Evolutionary conservation across 345 rosid genomes (phyloP).

Genomic region (Salix koriyanagi): DNA sequence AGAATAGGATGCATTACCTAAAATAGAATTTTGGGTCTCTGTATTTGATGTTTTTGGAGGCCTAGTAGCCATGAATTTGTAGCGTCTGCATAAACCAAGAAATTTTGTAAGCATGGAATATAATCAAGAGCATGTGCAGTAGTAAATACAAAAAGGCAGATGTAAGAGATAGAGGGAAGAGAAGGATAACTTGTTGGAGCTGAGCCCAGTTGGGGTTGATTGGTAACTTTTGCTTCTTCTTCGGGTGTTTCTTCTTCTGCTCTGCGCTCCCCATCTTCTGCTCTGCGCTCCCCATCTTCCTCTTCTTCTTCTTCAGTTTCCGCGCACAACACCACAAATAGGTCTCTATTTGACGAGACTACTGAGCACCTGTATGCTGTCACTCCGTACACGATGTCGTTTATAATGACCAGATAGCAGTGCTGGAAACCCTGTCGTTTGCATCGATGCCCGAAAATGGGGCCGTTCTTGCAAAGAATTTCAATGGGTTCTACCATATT

Average conservation of each 20-base stretch:
- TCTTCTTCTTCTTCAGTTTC: background rate
- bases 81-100: conserved; percentile 47
- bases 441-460: no score
- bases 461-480: no score
- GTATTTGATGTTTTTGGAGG: conserved; percentile 19
- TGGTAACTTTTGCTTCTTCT: conserved; percentile 26
- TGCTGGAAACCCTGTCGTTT: no score
- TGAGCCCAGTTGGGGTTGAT: conserved; percentile 83
- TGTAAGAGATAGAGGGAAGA: conserved; percentile 1
- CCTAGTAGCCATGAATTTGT: conserved; percentile 33
- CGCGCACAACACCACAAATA: background rate
- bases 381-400: no score
- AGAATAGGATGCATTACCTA: conserved; percentile 37
- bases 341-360: background rate
- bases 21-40: conserved; percentile 38
- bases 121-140: no score
- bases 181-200: conserved; percentile 56
- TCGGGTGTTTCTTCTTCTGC: conserved; percentile 37
- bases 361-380: no score
- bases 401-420: background rate
- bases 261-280: conserved; percentile 3
- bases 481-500: no score
- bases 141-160: background rate
- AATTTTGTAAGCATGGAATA: background rate
- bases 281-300: background rate